A percentile compares a stretch with the other conserved stretches of the same genome.
phyloP scores from a whole-genome alignment of 2,329 filamentous ascomycete genomes.

The Arthrobotrys pseudoclavata region DNA sequence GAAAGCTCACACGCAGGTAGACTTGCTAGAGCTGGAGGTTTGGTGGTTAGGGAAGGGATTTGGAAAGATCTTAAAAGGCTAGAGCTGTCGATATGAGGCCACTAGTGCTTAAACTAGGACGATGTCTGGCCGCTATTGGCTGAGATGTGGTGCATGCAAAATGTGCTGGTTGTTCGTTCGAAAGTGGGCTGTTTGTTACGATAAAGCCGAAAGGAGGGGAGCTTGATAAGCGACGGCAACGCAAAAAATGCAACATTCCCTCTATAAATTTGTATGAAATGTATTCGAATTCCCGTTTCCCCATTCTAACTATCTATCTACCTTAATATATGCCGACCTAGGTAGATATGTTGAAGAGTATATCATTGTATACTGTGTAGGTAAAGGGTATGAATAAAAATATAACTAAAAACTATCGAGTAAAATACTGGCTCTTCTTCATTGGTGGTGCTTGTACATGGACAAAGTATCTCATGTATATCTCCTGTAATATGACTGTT shows the following conservation, averaged over 20 bases:
- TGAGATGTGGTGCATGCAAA: slow-evolving; percentile 36
- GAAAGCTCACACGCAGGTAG: slow-evolving; percentile 48
- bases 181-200: slow-evolving; percentile 39
- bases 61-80: slow-evolving; percentile 8
- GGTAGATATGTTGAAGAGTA: too few species aligned
- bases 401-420: too few species aligned
- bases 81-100: slow-evolving; percentile 28
- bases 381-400: too few species aligned
- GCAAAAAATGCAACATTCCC: slow-evolving; percentile 44
- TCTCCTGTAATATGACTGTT: too few species aligned
- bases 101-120: slow-evolving; percentile 32
- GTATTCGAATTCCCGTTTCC: too few species aligned
- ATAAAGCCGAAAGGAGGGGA: not conserved
- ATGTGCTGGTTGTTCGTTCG: slow-evolving; percentile 41
- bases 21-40: slow-evolving; percentile 13
- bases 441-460: too few species aligned
- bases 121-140: slow-evolving; percentile 47
- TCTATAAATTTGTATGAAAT: not conserved
- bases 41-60: slow-evolving; percentile 19
- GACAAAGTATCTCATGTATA: too few species aligned
- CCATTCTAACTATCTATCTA: too few species aligned
- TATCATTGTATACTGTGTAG: too few species aligned
- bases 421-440: too few species aligned
- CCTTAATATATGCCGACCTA: too few species aligned
- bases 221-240: slow-evolving; percentile 49